Base-by-base conservation (phyloP, 805 yeast species). In the Sugiyamaella valdiviana region DNA sequence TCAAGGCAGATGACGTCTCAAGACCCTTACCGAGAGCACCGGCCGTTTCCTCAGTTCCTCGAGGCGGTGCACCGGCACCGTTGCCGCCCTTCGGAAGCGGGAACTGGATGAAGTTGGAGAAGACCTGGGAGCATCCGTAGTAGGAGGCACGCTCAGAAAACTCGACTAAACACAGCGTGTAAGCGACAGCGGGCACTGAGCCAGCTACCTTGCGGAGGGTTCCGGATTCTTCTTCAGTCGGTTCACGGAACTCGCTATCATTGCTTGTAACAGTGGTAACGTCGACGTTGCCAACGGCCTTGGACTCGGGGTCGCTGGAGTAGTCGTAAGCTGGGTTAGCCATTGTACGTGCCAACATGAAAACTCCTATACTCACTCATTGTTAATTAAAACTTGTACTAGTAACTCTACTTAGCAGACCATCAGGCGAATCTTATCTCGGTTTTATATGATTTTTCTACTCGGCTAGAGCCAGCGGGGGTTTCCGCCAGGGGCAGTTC, bases 91-190 rank as follows among this genome's bases (percentile, higher is more conserved):
- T 60, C 12, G 80, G 80, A 42, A 76, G 62, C n/a, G 77, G 76
- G 63, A 78, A 68, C 63, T 72, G 75, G 48, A 76, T 69, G 54
- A 76, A 76, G 57, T 76, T 76, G 24, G 74, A 62, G 47, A 76
- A 66, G 41, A 72, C 59, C 55, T 73, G 73, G 36, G 65, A 57
- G 7, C 69, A 68, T 20, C 79, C 77, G 54, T 73, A 76, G 57
- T 76, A 76, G 5, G 79, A 74, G 46, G 77, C 80, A 64, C 80
- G 69, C 62, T 76, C 80, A 16, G 79, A 77, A 55, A 76, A 73
- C 56, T 77, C 81, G 39, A 71, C 64, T 5, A 69, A 44, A 51
- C 73, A 51, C 21, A 51, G 24, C 36, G 45, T 45, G 45, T 51
- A 51, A 1, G 51, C 50, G 22, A 42, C 42, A 12, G 55, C 36